Conservation (phyloP, 1,284 basidiomycete genomes). For the Pholiota adiposa region DNA sequence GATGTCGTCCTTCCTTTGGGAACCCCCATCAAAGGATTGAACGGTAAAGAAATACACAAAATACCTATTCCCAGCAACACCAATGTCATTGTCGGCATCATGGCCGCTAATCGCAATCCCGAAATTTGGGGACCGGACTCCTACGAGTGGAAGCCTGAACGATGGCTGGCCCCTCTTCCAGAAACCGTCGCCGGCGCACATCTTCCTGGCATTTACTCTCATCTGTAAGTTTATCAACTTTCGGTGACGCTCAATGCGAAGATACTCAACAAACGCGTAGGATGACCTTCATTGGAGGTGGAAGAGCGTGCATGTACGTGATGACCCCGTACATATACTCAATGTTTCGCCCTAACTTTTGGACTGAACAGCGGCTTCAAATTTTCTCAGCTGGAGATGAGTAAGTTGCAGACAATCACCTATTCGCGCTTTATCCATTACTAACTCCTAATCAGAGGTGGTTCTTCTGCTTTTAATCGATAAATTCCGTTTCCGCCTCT, state of each 20-base stretch:
- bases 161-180: slow-evolving; percentile 23
- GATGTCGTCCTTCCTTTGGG: slow-evolving; percentile 33
- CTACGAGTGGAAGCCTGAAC: slow-evolving; percentile 26
- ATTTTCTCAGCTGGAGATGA: slow-evolving; percentile 39
- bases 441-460: slow-evolving; percentile 19
- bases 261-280: slow-evolving; percentile 28
- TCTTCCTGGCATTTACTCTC: slow-evolving; percentile 39
- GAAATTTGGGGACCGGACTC: slow-evolving; percentile 24
- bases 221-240: too few relatives aligned
- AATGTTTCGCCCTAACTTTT: neutral
- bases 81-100: slow-evolving; percentile 16
- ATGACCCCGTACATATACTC: too few relatives aligned
- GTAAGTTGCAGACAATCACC: slow-evolving; percentile 30
- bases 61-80: slow-evolving; percentile 22
- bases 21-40: slow-evolving; percentile 18
- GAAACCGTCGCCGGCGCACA: slow-evolving; percentile 24
- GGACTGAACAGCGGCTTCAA: slow-evolving; percentile 31
- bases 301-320: slow-evolving; percentile 43
- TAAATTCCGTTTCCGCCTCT: slow-evolving; percentile 20
- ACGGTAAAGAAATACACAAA: slow-evolving; percentile 20
- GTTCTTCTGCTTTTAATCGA: slow-evolving; percentile 22
- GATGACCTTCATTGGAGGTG: slow-evolving; percentile 49
- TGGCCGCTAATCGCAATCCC: slow-evolving; percentile 19
- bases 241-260: neutral
- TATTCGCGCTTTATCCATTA: too few relatives aligned